phyloP scores from a whole-genome alignment of 805 yeast species.

The Metschnikowia noctiluminum region DNA sequence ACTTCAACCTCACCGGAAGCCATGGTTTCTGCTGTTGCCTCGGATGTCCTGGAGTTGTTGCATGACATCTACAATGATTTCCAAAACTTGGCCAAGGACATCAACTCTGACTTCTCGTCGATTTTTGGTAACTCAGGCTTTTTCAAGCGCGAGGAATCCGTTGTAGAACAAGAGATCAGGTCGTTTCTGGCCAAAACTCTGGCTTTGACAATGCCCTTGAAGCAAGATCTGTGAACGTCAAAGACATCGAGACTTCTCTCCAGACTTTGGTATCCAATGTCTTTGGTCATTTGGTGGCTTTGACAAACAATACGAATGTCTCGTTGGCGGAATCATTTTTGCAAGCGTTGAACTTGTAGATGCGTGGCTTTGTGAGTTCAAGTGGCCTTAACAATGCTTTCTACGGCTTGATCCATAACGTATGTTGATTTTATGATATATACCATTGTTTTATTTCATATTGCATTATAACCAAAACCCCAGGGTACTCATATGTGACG shows the following conservation, averaged over 20 bases:
- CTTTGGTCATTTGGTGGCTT: constrained; percentile 2
- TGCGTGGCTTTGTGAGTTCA: neutral
- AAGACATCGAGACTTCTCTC: constrained; percentile 2
- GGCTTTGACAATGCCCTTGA: neutral
- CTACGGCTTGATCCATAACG: no score
- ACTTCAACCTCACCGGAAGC: neutral
- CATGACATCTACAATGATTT: constrained; percentile 3
- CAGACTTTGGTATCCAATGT: constrained; percentile 6
- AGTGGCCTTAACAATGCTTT: no score
- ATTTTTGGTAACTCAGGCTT: neutral
- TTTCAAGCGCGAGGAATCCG: constrained; percentile 10
- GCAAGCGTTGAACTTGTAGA: constrained; percentile 3
- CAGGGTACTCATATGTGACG: no score
- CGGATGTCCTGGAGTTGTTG: constrained; percentile 1
- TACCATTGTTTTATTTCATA: no score
- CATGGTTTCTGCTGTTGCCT: neutral
- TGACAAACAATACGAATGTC: constrained; percentile 8
- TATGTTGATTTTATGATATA: no score
- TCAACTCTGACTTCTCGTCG: neutral
- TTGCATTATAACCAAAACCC: no score
- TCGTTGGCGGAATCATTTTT: constrained; percentile 9
- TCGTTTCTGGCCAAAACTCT: neutral
- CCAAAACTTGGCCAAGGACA: neutral
- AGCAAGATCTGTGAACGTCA: neutral
- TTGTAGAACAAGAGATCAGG: no score